These are phyloP conservation scores for Dactylellina parvicollis DNA, from an alignment of 2,329 filamentous ascomycete species.

Conservation along the genomic window DNA sequence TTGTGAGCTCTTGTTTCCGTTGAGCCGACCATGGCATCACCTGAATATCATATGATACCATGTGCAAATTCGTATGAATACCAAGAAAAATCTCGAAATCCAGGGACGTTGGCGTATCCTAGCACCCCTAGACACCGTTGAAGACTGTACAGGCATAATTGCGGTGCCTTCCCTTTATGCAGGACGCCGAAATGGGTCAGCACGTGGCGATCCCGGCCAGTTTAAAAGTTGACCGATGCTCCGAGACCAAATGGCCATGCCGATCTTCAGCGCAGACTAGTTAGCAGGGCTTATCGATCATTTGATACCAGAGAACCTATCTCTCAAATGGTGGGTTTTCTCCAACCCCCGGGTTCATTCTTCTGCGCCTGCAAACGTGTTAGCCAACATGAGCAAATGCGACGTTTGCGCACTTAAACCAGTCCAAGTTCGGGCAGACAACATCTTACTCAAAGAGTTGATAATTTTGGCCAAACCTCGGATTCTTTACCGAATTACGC, in stretches of 20 bases:
- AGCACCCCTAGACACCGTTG: neutral
- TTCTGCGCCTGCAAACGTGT: conserved; percentile 1
- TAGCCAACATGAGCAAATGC: too few relatives aligned
- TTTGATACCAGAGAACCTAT: too few relatives aligned
- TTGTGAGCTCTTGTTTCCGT: neutral
- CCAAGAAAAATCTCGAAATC: neutral
- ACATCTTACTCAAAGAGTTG: neutral
- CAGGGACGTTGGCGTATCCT: neutral
- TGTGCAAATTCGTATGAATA: too few relatives aligned
- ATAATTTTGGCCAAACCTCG: neutral
- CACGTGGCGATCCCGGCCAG: conserved; percentile 10
- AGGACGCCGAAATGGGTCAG: neutral
- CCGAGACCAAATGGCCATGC: too few relatives aligned
- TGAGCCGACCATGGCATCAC: neutral
- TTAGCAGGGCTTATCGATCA: too few relatives aligned
- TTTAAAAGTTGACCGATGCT: too few relatives aligned
- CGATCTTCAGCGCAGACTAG: too few relatives aligned
- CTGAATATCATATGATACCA: conserved; percentile 1
- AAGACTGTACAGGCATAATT: neutral
- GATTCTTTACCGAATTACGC: too few relatives aligned
- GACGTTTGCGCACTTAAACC: neutral
- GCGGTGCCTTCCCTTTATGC: neutral
- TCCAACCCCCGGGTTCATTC: too few relatives aligned
- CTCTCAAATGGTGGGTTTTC: too few relatives aligned
- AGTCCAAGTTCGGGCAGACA: too few relatives aligned